phyloP scores from a whole-genome alignment of 2,329 filamentous ascomycete genomes.

The Lachnellula occidentalis region DNA sequence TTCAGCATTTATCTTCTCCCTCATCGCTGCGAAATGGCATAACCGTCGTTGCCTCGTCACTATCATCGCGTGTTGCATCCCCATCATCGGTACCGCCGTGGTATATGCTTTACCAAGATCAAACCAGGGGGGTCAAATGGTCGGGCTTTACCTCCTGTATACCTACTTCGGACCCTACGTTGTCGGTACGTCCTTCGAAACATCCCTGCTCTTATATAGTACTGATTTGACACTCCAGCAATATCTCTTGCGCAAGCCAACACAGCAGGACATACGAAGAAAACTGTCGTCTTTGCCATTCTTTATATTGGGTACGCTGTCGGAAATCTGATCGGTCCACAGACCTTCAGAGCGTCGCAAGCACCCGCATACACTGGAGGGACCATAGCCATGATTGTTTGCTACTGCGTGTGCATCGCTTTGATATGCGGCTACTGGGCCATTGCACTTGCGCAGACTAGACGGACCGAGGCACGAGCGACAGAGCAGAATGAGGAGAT shows the following conservation, averaged over 20 bases:
- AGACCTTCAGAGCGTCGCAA: slow-evolving; percentile 52
- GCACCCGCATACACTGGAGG: slow-evolving; percentile 46
- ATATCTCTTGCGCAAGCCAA: slow-evolving; percentile 43
- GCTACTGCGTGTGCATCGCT: slow-evolving; percentile 1
- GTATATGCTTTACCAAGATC: slow-evolving; percentile 29
- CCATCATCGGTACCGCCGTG: slow-evolving; percentile 29
- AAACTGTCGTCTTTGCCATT: slow-evolving; percentile 54
- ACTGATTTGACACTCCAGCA: no score
- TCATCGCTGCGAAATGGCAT: slow-evolving; percentile 28
- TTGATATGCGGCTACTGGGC: background rate
- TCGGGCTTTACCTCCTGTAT: slow-evolving; percentile 34
- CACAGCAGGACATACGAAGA: slow-evolving; percentile 60
- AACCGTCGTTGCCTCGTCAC: slow-evolving; percentile 30
- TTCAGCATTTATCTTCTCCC: slow-evolving; percentile 30
- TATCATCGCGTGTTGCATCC: slow-evolving; percentile 28
- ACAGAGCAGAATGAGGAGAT: background rate
- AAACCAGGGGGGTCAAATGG: slow-evolving; percentile 35
- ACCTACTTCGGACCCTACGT: slow-evolving; percentile 31
- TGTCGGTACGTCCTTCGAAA: slow-evolving; percentile 18
- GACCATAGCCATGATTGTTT: background rate
- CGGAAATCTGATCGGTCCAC: slow-evolving; percentile 60
- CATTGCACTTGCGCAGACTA: no score
- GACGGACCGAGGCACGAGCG: slow-evolving; percentile 9
- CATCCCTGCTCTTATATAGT: no score
- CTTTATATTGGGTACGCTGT: slow-evolving; percentile 56